Conservation (phyloP, 78 protist species). For the Dictyostelium intermedium region DNA sequence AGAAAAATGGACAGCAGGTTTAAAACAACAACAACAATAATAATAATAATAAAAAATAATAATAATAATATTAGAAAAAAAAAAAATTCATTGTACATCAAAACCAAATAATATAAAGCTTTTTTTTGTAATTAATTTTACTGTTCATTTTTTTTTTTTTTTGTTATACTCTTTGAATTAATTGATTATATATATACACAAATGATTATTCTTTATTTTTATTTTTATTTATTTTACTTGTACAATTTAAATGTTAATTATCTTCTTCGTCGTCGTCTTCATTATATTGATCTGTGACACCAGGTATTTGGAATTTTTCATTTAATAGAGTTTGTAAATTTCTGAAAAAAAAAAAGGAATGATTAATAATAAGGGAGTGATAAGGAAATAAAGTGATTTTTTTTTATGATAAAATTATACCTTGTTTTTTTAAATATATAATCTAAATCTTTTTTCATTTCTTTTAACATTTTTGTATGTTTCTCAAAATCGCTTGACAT, state of each 20-base stretch:
- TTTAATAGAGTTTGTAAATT: constrained; percentile 36
- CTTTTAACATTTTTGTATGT: constrained; percentile 79
- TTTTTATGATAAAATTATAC: not conserved
- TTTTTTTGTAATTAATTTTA: not conserved
- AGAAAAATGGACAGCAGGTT: not conserved
- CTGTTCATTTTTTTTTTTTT: not conserved
- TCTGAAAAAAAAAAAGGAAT: not conserved
- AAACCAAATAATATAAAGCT: not conserved
- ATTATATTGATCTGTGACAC: not conserved
- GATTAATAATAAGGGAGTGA: not conserved
- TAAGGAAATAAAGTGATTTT: not conserved
- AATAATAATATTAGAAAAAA: not conserved
- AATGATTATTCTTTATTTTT: not conserved
- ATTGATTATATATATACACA: not conserved
- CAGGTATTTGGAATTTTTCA: constrained; percentile 58
- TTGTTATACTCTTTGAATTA: not conserved
- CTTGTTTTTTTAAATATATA: constrained; percentile 70
- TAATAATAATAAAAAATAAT: not conserved
- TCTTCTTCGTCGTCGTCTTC: not conserved
- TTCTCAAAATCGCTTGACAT: constrained; percentile 62
- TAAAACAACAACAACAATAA: not conserved
- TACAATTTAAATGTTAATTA: not conserved
- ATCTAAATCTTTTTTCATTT: constrained; percentile 76
- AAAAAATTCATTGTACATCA: not conserved
- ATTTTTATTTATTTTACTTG: not conserved